These are phyloP conservation scores for Entrophospora sp. DNA, from an alignment of 192 early-diverging fungal species.

Conservation along the genomic window DNA sequence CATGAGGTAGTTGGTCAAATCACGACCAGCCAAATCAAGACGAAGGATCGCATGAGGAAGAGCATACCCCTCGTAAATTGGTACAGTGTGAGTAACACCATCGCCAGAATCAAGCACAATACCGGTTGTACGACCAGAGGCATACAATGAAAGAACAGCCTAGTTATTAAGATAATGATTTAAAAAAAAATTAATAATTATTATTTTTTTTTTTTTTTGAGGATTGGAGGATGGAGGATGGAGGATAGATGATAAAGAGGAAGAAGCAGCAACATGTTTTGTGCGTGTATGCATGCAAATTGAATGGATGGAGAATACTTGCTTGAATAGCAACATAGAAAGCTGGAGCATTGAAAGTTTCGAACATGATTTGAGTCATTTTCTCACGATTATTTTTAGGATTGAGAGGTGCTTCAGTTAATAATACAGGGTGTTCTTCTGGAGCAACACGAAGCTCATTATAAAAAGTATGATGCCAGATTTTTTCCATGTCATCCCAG, in stretches of 20 bases:
- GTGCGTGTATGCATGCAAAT: too few relatives aligned
- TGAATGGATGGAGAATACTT: neutral
- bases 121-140: conserved; percentile 96
- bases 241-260: too few relatives aligned
- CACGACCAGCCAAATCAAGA: conserved; percentile 94
- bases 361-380: conserved; percentile 99
- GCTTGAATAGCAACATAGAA: conserved; percentile 95
- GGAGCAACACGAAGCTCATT: conserved; percentile 97
- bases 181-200: neutral
- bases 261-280: too few relatives aligned
- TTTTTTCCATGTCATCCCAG: conserved; percentile 93
- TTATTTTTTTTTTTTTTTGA: too few relatives aligned
- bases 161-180: too few relatives aligned
- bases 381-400: conserved; percentile 98
- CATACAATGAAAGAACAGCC: conserved; percentile 92
- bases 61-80: conserved; percentile 96
- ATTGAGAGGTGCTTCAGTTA: conserved; percentile 96
- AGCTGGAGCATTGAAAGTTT: conserved; percentile 93
- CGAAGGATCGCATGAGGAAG: conserved; percentile 94
- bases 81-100: conserved; percentile 95
- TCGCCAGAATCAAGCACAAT: conserved; percentile 97
- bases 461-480: conserved; percentile 98
- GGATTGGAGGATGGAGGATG: too few relatives aligned
- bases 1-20: conserved; percentile 92
- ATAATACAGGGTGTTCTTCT: conserved; percentile 95